phyloP scores from a whole-genome alignment of 495 filamentous ascomycete genomes.

The Aspergillus mulundensis region DNA sequence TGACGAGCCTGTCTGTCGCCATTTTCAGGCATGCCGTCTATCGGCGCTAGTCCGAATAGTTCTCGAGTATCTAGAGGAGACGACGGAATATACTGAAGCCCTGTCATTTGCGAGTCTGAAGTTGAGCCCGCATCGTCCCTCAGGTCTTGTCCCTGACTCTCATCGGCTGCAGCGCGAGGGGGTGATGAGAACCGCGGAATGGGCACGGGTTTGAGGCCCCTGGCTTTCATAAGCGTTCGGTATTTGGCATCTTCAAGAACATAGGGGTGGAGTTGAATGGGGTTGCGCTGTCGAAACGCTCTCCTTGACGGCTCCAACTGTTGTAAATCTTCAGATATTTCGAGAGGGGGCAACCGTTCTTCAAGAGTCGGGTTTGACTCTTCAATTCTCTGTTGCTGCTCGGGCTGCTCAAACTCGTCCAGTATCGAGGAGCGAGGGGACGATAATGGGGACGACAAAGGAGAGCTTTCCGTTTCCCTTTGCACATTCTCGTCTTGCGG shows the following conservation, averaged over 20 bases:
- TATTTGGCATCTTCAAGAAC: conserved; percentile 65
- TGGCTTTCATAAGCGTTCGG: conserved; percentile 51
- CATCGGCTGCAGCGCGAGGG: conserved; percentile 31
- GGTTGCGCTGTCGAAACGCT: conserved; percentile 62
- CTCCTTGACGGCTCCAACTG: conserved; percentile 32
- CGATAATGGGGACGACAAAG: conserved; percentile 42
- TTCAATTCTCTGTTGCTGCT: background rate
- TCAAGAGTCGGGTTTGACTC: conserved; percentile 13
- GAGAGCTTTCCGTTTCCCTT: conserved; percentile 32
- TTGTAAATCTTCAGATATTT: conserved; percentile 31
- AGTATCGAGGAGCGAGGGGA: conserved; percentile 18
- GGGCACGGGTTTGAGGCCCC: conserved; percentile 60
- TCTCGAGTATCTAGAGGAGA: conserved; percentile 17
- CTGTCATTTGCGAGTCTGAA: conserved; percentile 33
- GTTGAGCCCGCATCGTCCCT: conserved; percentile 24
- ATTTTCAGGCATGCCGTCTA: background rate
- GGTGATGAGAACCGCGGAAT: conserved; percentile 29
- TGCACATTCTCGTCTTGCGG: conserved; percentile 7
- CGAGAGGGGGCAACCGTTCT: conserved; percentile 21
- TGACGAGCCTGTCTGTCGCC: background rate
- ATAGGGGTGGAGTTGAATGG: conserved; percentile 74
- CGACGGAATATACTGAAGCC: conserved; percentile 16
- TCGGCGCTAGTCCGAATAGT: background rate
- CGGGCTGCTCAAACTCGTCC: background rate
- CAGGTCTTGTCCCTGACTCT: conserved; percentile 46